Percentiles rank a stretch among this genome's conserved stretches.
Evolutionary conservation across 768 basidiomycete genomes (phyloP).

Genomic region (Amanita inopinata): DNA sequence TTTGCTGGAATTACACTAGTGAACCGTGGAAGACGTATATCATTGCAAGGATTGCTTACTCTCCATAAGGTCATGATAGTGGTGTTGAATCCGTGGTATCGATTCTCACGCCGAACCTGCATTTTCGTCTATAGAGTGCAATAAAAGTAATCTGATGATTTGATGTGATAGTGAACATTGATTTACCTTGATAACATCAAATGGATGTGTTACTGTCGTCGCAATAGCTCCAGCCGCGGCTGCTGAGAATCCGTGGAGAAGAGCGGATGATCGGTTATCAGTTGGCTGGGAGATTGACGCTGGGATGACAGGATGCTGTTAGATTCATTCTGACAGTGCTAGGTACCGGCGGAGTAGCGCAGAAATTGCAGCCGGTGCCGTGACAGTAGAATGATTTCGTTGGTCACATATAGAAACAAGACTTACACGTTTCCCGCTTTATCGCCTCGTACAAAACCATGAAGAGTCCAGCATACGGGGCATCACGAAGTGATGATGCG

Average conservation of each 20-base stretch:
- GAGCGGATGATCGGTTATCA: constrained; percentile 35
- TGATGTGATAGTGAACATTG: not conserved
- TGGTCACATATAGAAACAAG: constrained; percentile 6
- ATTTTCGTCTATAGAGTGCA: constrained; percentile 62
- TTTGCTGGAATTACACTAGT: constrained; percentile 51
- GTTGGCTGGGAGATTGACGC: constrained; percentile 33
- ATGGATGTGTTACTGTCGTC: constrained; percentile 82
- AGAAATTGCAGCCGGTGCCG: not conserved
- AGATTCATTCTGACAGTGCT: not conserved
- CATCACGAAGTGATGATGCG: constrained; percentile 87
- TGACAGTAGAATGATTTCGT: not conserved
- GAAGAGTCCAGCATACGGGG: constrained; percentile 89
- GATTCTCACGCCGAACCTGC: constrained; percentile 74
- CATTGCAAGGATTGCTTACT: constrained; percentile 31
- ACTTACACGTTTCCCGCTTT: constrained; percentile 62
- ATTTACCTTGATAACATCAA: constrained; percentile 84
- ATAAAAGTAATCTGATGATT: not conserved
- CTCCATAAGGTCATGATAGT: constrained; percentile 61
- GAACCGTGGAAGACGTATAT: not conserved
- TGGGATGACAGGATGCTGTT: constrained; percentile 14
- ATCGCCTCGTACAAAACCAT: constrained; percentile 81
- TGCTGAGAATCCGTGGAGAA: constrained; percentile 56
- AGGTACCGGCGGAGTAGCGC: constrained; percentile 8
- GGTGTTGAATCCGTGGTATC: constrained; percentile 61
- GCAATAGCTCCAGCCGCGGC: constrained; percentile 79